A percentile compares a stretch with the other conserved stretches of the same genome.
phyloP scores from a whole-genome alignment of 208 protist species.

The Phytomonas francai region DNA sequence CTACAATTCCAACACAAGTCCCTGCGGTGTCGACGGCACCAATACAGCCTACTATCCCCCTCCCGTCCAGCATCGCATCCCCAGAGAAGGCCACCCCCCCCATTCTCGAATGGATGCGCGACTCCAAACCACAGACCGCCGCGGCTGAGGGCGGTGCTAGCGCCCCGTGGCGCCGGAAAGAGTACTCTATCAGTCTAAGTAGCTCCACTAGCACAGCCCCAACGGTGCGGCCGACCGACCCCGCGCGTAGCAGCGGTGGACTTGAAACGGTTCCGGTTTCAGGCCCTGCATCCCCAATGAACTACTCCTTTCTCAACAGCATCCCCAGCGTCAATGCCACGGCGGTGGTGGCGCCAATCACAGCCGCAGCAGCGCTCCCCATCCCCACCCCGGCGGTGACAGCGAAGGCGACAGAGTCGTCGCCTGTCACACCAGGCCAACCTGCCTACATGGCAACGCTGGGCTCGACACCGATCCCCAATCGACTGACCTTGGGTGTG shows the following conservation, averaged over 20 bases:
- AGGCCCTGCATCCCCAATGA: background rate
- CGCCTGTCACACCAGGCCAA: background rate
- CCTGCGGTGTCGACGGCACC: background rate
- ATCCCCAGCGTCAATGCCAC: background rate
- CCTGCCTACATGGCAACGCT: background rate
- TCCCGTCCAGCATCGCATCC: background rate
- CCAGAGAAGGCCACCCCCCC: background rate
- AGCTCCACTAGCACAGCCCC: constrained; percentile 11
- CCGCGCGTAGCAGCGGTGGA: constrained; percentile 5
- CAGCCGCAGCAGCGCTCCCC: constrained; percentile 1
- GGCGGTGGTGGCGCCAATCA: background rate
- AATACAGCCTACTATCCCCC: background rate
- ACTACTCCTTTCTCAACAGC: constrained; percentile 5
- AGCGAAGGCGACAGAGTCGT: background rate
- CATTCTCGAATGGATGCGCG: background rate
- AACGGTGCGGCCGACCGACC: background rate
- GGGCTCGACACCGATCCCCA: background rate
- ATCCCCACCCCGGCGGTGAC: constrained; percentile 3
- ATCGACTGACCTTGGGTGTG: background rate
- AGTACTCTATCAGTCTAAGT: constrained; percentile 15
- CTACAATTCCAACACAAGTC: background rate
- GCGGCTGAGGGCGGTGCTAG: background rate
- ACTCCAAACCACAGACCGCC: constrained; percentile 3
- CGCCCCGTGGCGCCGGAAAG: background rate
- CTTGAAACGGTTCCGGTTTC: background rate